Base-by-base conservation (phyloP, 2,329 filamentous ascomycete species). In the Diaporthe helianthi region DNA sequence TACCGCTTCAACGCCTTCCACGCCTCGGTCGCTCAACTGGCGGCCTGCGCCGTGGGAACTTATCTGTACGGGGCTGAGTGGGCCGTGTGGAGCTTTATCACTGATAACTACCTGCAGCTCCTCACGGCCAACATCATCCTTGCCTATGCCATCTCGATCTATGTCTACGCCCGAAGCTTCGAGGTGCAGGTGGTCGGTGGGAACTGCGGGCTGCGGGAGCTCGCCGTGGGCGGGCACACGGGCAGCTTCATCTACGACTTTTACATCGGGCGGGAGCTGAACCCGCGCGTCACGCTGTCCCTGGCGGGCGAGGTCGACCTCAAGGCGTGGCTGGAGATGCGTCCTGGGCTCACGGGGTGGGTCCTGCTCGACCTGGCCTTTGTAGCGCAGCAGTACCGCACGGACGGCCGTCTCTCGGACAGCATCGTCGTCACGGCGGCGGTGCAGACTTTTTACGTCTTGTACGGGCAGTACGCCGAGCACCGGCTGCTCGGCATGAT, bases 221-320 rank as follows among this genome's bases (percentile, higher is more conserved):
- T 97, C 10, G 93, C 93, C 1, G 86, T 87, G 4, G 93, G 93
- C 53, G 93, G 93, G 24, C 87, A 91, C 76, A 90, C 88, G 1
- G 93, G 93, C 64, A 97, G 94, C 79, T 81, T 93, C 73, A 81
- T 97, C 31, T 97, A 97, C 78, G 94, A 97, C 79, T 97, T 93
- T 88, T 97, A 93, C 81, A 97, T 97, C 73, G 94, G 94, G 29
- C 91, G 94, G 36, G 94, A 97, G 78, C 88, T 97, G 70, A 97
- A 97, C 80, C 93, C 94, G 4, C 92, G 93, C 54, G 79, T 94
- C 71, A 87, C 85, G 0, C 81, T 96, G 26, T 93, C 93, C 2
- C 79, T 94, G 65, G 85, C 96, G 71, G 92, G 93, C 65, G 91
- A 92, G 73, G 85, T 97, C 52, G 94, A 97, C 76, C 90, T 97